A percentile compares a stretch with the other conserved stretches of the same genome.
These are phyloP conservation scores for Stemphylium beticola DNA, from an alignment of 2,329 filamentous ascomycete genomes.

Conservation along the genomic window DNA sequence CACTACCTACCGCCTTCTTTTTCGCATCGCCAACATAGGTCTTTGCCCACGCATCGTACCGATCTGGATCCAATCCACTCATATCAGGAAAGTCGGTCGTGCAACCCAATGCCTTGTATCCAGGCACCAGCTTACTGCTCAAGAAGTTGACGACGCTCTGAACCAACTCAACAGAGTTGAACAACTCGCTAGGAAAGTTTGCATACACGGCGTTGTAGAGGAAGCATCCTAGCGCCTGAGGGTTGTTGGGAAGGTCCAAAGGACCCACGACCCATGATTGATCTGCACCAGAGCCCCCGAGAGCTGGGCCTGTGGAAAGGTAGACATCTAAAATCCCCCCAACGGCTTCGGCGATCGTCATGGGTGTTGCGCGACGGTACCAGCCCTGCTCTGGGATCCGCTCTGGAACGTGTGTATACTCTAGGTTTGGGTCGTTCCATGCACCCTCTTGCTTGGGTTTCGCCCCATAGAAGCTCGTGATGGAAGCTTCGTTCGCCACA, in stretches of 20 bases:
- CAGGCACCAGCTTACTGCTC: slow-evolving; percentile 16
- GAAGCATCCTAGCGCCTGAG: slow-evolving; percentile 25
- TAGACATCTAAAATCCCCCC: slow-evolving; percentile 28
- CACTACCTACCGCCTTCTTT: slow-evolving; percentile 20
- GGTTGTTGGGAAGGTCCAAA: slow-evolving; percentile 15
- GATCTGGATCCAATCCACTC: neutral
- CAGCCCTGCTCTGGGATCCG: slow-evolving; percentile 27
- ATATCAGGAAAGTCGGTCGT: slow-evolving; percentile 20
- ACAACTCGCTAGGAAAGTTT: slow-evolving; percentile 25
- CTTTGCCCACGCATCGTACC: slow-evolving; percentile 14
- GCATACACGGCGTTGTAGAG: slow-evolving; percentile 28
- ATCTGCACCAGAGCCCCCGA: slow-evolving; percentile 24
- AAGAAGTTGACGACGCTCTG: slow-evolving; percentile 16
- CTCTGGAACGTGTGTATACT: slow-evolving; percentile 29
- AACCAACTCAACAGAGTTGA: slow-evolving; percentile 16
- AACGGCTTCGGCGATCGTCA: slow-evolving; percentile 25
- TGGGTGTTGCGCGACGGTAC: slow-evolving; percentile 29
- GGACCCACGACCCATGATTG: slow-evolving; percentile 23
- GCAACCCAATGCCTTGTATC: slow-evolving; percentile 23
- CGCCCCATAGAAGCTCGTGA: slow-evolving; percentile 33
- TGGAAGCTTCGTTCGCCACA: slow-evolving; percentile 29
- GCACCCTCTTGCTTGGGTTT: slow-evolving; percentile 13
- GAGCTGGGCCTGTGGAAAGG: slow-evolving; percentile 17
- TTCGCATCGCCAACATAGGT: slow-evolving; percentile 23
- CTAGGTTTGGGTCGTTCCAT: slow-evolving; percentile 18